Evolutionary conservation across 345 rosid species (phyloP).

Genomic region (Capsella bursapastoris): DNA sequence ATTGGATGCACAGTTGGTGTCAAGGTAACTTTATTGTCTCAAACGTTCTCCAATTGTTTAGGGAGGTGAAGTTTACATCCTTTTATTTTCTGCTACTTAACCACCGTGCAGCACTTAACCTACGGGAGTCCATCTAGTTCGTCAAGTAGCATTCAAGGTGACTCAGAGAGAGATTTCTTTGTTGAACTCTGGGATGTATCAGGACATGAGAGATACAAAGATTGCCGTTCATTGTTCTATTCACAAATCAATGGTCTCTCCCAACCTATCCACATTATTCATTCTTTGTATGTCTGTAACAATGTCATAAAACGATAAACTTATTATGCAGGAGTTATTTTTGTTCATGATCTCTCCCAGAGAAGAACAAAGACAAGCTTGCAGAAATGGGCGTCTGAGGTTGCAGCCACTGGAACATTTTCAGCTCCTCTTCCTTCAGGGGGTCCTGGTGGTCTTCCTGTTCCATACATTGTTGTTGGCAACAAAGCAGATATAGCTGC

Average conservation of each 20-base stretch:
- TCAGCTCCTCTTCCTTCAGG: constrained; percentile 94
- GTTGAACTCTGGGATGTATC: constrained; percentile 99
- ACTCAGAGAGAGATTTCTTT: constrained; percentile 94
- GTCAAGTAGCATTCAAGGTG: constrained; percentile 88
- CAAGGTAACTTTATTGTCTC: constrained; percentile 59
- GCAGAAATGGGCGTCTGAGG: constrained; percentile 95
- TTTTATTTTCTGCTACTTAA: constrained; percentile 28
- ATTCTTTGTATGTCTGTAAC: constrained; percentile 23
- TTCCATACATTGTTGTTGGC: constrained; percentile 90
- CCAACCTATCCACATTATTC: constrained; percentile 2
- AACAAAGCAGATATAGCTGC: constrained; percentile 95
- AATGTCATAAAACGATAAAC: background rate
- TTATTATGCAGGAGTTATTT: constrained; percentile 76
- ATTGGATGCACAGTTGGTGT: constrained; percentile 96
- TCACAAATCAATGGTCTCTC: constrained; percentile 85
- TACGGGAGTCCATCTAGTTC: constrained; percentile 89
- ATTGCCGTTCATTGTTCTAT: constrained; percentile 91
- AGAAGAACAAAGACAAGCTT: constrained; percentile 94
- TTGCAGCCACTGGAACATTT: constrained; percentile 85
- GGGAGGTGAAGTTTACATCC: constrained; percentile 28
- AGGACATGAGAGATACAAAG: constrained; percentile 97
- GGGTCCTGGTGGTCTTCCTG: constrained; percentile 98
- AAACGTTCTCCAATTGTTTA: constrained; percentile 6
- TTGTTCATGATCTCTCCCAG: constrained; percentile 97
- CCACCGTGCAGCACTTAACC: constrained; percentile 61